Evolutionary conservation across 768 basidiomycete genomes (phyloP).

Genomic region (Termitomyces sp.): DNA sequence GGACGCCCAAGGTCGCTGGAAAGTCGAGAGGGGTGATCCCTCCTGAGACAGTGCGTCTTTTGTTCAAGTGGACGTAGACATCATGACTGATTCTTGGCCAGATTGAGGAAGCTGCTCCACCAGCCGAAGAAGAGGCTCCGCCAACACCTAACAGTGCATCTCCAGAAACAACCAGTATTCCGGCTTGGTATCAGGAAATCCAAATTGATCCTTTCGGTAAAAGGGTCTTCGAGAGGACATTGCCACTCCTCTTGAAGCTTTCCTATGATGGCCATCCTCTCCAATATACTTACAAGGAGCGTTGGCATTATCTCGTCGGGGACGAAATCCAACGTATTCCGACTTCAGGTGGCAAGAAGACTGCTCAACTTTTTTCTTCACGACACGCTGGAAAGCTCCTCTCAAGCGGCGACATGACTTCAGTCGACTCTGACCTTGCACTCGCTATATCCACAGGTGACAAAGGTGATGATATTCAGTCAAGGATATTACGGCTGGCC

Average conservation of each 20-base stretch:
- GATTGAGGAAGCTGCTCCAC: slow-evolving; percentile 1
- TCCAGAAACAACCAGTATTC: slow-evolving; percentile 26
- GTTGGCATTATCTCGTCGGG: slow-evolving; percentile 63
- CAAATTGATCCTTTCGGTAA: slow-evolving; percentile 39
- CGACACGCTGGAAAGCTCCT: slow-evolving; percentile 50
- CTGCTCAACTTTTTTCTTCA: slow-evolving; percentile 39
- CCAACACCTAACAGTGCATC: neutral
- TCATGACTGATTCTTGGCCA: slow-evolving; percentile 1
- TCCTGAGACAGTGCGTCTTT: slow-evolving; percentile 22
- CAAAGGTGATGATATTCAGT: slow-evolving; percentile 30
- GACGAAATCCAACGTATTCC: slow-evolving; percentile 37
- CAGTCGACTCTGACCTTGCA: slow-evolving; percentile 44
- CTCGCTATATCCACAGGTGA: slow-evolving; percentile 44
- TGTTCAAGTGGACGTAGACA: neutral
- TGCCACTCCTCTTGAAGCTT: slow-evolving; percentile 69
- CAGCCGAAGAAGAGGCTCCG: neutral
- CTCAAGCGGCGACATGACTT: slow-evolving; percentile 38
- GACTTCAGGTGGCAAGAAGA: slow-evolving; percentile 44
- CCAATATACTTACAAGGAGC: slow-evolving; percentile 47
- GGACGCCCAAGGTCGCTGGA: slow-evolving; percentile 83
- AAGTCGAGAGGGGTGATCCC: slow-evolving; percentile 61
- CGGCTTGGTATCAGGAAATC: slow-evolving; percentile 58
- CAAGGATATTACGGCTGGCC: slow-evolving; percentile 42
- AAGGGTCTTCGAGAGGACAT: slow-evolving; percentile 44
- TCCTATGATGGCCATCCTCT: slow-evolving; percentile 64